phyloP scores from a whole-genome alignment of 768 basidiomycete species.

The Boletus rex-veris region DNA sequence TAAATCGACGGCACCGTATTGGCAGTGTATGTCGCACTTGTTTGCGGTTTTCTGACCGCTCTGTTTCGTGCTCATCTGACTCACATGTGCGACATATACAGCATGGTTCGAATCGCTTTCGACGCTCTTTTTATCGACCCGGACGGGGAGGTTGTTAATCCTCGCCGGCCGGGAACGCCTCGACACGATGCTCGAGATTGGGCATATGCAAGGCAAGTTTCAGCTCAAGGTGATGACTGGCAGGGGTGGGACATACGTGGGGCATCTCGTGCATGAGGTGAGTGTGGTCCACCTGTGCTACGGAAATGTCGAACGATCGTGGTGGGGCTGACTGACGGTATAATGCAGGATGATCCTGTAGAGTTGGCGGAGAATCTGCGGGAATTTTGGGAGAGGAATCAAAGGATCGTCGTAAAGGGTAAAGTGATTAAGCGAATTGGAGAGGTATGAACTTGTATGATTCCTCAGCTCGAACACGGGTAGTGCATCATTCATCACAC shows the following conservation, averaged over 20 bases:
- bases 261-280: conserved; percentile 95
- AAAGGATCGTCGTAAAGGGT: conserved; percentile 57
- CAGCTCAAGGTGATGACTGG: conserved; percentile 75
- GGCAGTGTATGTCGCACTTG: conserved; percentile 60
- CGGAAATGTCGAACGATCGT: background rate
- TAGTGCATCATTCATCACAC: no score
- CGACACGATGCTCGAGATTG: conserved; percentile 93
- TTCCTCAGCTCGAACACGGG: no score
- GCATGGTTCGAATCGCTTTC: conserved; percentile 93
- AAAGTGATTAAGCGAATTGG: conserved; percentile 52
- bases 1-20: conserved; percentile 81
- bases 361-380: conserved; percentile 75
- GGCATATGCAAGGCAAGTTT: conserved; percentile 96
- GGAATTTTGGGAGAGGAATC: conserved; percentile 91
- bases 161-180: conserved; percentile 92
- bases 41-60: background rate
- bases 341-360: conserved; percentile 75
- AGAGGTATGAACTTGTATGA: conserved; percentile 31
- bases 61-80: background rate
- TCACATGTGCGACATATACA: conserved; percentile 27
- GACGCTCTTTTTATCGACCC: conserved; percentile 67
- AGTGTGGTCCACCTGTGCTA: conserved; percentile 14
- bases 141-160: conserved; percentile 82
- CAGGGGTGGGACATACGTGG: conserved; percentile 54
- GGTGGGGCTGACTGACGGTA: background rate